Conservation (phyloP, 2,329 filamentous ascomycete species). For the Clonostachys chloroleuca region DNA sequence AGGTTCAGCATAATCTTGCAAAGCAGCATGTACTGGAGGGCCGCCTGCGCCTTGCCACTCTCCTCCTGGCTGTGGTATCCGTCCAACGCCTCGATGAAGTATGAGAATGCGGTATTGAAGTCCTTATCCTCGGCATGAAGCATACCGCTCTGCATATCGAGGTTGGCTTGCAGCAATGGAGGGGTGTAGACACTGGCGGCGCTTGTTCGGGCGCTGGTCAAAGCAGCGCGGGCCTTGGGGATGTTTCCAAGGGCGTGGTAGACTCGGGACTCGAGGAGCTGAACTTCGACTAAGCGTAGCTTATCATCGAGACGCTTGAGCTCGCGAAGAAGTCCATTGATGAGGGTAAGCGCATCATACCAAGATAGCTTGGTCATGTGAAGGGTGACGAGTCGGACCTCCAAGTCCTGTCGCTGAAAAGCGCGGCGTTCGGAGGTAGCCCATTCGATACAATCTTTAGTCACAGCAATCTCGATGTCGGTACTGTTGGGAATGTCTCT, state of each 20-base stretch:
- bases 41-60: constrained; percentile 83
- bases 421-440: constrained; percentile 89
- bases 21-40: constrained; percentile 97
- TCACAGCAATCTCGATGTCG: constrained; percentile 91
- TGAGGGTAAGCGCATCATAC: constrained; percentile 93
- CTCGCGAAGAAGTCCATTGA: constrained; percentile 93
- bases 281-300: constrained; percentile 94
- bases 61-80: constrained; percentile 95
- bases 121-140: constrained; percentile 97
- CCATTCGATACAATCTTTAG: constrained; percentile 99
- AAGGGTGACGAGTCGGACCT: constrained; percentile 88
- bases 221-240: constrained; percentile 87
- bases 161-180: constrained; percentile 86
- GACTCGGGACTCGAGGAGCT: constrained; percentile 92
- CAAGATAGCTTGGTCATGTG: constrained; percentile 98
- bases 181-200: constrained; percentile 97
- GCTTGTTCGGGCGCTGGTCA: constrained; percentile 90
- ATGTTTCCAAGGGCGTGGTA: constrained; percentile 98
- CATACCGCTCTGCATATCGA: constrained; percentile 99
- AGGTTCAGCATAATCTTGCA: constrained; percentile 99
- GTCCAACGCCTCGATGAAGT: constrained; percentile 98
- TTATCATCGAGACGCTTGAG: constrained; percentile 98
- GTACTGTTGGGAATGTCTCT: constrained; percentile 88
- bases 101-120: constrained; percentile 97
- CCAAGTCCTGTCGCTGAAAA: constrained; percentile 96